Evolutionary conservation across 768 basidiomycete species (phyloP).

Genomic region (Tricholoma sp.): DNA sequence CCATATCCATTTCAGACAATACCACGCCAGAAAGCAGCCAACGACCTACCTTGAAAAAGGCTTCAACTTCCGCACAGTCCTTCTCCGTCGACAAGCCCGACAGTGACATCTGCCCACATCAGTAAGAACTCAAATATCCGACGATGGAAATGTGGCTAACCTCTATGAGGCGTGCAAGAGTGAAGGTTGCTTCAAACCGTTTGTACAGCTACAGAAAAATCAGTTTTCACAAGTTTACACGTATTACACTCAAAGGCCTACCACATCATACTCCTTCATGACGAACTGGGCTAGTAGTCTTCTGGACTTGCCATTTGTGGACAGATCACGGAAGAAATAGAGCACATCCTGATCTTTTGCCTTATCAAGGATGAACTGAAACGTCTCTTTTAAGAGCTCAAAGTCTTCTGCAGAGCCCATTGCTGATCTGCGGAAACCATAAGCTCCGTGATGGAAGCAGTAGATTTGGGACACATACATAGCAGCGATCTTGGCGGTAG

Average conservation of each 20-base stretch:
- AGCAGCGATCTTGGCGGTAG: constrained; percentile 64
- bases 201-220: constrained; percentile 45
- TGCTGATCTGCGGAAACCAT: constrained; percentile 36
- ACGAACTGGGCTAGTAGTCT: constrained; percentile 56
- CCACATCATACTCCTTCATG: constrained; percentile 63
- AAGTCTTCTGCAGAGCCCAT: constrained; percentile 57
- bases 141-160: constrained; percentile 29
- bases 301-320: constrained; percentile 49
- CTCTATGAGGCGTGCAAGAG: constrained; percentile 45
- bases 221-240: neutral
- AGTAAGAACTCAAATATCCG: constrained; percentile 23
- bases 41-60: constrained; percentile 70
- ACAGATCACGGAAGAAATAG: constrained; percentile 58
- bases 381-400: constrained; percentile 54
- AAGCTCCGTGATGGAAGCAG: neutral
- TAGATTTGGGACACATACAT: constrained; percentile 40
- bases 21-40: neutral
- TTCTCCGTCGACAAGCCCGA: constrained; percentile 49
- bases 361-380: constrained; percentile 51
- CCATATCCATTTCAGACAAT: constrained; percentile 14
- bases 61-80: constrained; percentile 59
- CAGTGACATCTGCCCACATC: constrained; percentile 11
- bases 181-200: constrained; percentile 67
- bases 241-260: constrained; percentile 25
- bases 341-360: constrained; percentile 57